A percentile compares a stretch with the other conserved stretches of the same genome.
Evolutionary conservation across 805 yeast genomes (phyloP).

Genomic region (Suhomyces faveliae): DNA sequence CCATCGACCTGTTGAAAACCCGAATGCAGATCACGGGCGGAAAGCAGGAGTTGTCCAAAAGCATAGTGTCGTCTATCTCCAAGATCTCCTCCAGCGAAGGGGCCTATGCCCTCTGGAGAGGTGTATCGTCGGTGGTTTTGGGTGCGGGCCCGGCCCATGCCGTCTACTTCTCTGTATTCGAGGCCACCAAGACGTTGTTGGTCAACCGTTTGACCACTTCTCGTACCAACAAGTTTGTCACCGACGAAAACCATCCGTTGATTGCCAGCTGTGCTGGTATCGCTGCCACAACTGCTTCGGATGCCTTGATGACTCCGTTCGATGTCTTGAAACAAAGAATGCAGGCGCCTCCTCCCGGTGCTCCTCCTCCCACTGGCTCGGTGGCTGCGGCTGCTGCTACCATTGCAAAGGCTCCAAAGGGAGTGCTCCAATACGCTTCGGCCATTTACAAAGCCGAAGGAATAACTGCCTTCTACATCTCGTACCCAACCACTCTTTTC

Average conservation of each 20-base stretch:
- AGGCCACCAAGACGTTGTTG: slow-evolving; percentile 64
- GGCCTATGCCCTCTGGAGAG: slow-evolving; percentile 85
- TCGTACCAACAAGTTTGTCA: slow-evolving; percentile 43
- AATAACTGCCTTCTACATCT: slow-evolving; percentile 76
- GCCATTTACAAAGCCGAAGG: slow-evolving; percentile 63
- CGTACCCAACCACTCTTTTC: slow-evolving; percentile 90
- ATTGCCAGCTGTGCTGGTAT: slow-evolving; percentile 88
- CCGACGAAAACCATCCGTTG: slow-evolving; percentile 71
- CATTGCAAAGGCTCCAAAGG: slow-evolving; percentile 15
- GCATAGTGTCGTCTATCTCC: slow-evolving; percentile 66
- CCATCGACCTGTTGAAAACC: slow-evolving; percentile 94
- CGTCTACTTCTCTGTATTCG: slow-evolving; percentile 92
- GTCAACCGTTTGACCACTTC: slow-evolving; percentile 40
- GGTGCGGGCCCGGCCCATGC: slow-evolving; percentile 99
- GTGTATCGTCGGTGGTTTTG: slow-evolving; percentile 83
- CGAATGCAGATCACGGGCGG: slow-evolving; percentile 72
- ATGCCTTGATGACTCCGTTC: slow-evolving; percentile 96
- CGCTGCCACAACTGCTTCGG: slow-evolving; percentile 88
- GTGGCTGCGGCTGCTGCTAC: slow-evolving; percentile 7
- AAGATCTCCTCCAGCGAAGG: slow-evolving; percentile 87
- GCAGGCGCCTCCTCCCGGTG: slow-evolving; percentile 49
- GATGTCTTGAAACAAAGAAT: slow-evolving; percentile 94
- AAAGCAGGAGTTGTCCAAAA: slow-evolving; percentile 23
- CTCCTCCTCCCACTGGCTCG: background rate
- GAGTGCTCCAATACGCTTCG: slow-evolving; percentile 37